Percentiles rank a stretch among this genome's conserved stretches.
Conservation (phyloP, 108 stramenopile species). For the Nitzschia putrida region DNA sequence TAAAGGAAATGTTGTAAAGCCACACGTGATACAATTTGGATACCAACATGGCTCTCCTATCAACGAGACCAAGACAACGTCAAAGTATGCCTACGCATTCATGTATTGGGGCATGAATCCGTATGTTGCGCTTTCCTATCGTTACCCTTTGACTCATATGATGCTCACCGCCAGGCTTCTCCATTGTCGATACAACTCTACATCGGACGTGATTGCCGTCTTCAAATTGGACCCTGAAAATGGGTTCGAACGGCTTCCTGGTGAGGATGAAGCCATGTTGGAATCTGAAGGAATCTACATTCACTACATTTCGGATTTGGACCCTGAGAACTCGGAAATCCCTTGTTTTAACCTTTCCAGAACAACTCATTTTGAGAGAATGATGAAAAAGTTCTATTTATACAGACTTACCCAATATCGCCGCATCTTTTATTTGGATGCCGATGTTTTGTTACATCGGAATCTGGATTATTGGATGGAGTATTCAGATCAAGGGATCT, state of each 20-base stretch:
- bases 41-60: too few relatives aligned
- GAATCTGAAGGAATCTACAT: background rate
- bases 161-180: background rate
- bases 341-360: background rate
- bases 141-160: background rate
- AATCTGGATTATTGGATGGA: background rate
- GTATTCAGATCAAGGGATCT: too few relatives aligned
- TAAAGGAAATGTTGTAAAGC: too few relatives aligned
- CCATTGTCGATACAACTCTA: background rate
- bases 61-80: too few relatives aligned
- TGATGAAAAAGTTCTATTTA: background rate
- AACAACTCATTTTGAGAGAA: background rate
- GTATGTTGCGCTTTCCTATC: background rate
- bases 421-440: background rate
- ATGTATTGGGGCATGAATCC: background rate
- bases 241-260: background rate
- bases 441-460: background rate
- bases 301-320: background rate
- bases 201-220: background rate
- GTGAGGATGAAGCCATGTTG: background rate
- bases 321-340: background rate
- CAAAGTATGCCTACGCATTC: background rate
- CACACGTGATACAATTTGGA: too few relatives aligned
- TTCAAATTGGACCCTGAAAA: background rate
- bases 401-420: background rate